Evolutionary conservation across 768 basidiomycete genomes (phyloP).

Genomic region (Boletus rex-veris): DNA sequence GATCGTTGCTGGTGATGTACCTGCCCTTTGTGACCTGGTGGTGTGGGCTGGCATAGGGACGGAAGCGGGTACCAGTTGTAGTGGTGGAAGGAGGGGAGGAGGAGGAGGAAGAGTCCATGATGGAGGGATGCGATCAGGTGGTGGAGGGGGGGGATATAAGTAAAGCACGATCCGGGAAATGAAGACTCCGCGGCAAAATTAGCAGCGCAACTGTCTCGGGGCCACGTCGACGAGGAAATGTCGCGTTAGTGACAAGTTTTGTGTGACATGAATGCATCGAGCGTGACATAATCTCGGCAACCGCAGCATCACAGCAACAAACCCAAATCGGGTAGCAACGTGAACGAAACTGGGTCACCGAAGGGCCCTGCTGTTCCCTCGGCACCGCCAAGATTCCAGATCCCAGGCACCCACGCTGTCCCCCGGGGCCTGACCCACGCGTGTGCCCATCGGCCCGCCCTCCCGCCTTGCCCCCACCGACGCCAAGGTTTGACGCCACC

Average conservation of each 20-base stretch:
- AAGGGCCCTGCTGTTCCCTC: conserved; percentile 30
- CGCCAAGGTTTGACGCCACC: conserved; percentile 16
- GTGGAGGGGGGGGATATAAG: conserved; percentile 17
- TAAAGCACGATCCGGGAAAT: conserved; percentile 19
- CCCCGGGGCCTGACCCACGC: conserved; percentile 12
- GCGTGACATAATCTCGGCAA: conserved; percentile 32
- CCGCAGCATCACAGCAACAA: conserved; percentile 31
- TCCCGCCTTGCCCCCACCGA: conserved; percentile 18
- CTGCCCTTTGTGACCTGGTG: conserved; percentile 84
- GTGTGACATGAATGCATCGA: conserved; percentile 25
- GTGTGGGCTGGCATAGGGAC: conserved; percentile 70
- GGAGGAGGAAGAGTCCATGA: conserved; percentile 42
- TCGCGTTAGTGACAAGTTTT: conserved; percentile 25
- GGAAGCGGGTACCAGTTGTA: conserved; percentile 39
- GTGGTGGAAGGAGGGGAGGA: conserved; percentile 28
- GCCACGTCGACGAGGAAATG: conserved; percentile 37
- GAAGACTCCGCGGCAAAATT: conserved; percentile 31
- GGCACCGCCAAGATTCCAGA: conserved; percentile 47
- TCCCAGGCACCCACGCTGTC: conserved; percentile 29
- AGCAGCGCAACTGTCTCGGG: conserved; percentile 29
- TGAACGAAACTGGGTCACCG: conserved; percentile 30
- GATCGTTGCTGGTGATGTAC: conserved; percentile 88
- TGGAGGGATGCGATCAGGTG: conserved; percentile 5
- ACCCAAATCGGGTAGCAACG: conserved; percentile 36
- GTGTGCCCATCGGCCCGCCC: conserved; percentile 17